Base-by-base conservation (phyloP, 2,329 filamentous ascomycete species). In the Xylaria sp. region DNA sequence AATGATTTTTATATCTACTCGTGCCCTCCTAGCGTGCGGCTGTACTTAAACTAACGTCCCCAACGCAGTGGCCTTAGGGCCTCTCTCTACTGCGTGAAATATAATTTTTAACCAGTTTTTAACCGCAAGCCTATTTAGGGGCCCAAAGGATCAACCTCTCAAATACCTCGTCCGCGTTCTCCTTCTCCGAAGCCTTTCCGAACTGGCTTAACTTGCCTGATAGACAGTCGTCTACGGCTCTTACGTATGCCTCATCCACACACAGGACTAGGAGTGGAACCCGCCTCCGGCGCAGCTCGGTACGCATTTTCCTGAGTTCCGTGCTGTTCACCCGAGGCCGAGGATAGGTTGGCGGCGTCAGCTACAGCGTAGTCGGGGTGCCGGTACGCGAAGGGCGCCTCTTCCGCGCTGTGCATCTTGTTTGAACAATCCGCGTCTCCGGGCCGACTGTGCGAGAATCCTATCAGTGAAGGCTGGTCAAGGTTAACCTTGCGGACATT, bases 311-410 rank as follows among this genome's bases (percentile, higher is more conserved):
- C n/a, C n/a, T 48, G 44, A 21, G 44, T 48, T 48, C 44, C 21
- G 9, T 48, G 21, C 9, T 48, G 8, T 13, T 25, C 18, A 48
- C 44, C 44, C 5, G 44, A 48, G 9, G 44, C 44, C 9, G 44
- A 48, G 21, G 44, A 8, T 2, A 25, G 37, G 3, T 29, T 37
- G 35, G 21, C 42, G 21, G 35, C 40, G 21, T 23, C 55, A 3
- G 25, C 21, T 2, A 23, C 40, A 2, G 37, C 35, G 55, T 59
- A 59, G 21, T 59, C 55, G 0, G 50, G 50, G 50, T 53, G 50
- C n/a, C 27, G 50, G 50, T 53, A 53, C 9, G 44, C 44, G 21
- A 48, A 48, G 21, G 25, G 44, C 44, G 44, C 44, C 44, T 48
- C 44, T 23, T 48, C 44, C 2, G 44, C 44, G 44, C 21, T 25